phyloP scores from a whole-genome alignment of 495 filamentous ascomycete genomes.

The Usnea hakonensis region DNA sequence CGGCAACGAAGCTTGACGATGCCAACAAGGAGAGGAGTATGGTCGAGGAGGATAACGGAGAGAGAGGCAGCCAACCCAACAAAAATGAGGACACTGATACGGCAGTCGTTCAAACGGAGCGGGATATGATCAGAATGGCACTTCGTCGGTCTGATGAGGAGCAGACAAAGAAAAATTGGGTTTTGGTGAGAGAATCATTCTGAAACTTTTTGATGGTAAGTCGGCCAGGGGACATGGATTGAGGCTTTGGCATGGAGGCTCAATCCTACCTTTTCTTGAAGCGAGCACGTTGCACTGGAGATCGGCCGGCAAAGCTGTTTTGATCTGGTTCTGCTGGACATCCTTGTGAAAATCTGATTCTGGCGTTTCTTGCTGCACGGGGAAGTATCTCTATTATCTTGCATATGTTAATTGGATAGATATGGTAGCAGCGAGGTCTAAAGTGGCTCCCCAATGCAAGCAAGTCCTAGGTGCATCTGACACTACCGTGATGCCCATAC shows the following conservation, averaged over 20 bases:
- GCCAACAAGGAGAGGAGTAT: neutral
- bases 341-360: neutral
- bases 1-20: neutral
- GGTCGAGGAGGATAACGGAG: neutral
- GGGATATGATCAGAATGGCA: conserved; percentile 1
- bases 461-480: too few species aligned
- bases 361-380: neutral
- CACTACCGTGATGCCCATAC: too few species aligned
- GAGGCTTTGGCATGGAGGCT: neutral
- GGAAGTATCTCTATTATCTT: neutral
- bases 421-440: too few species aligned
- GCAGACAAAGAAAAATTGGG: neutral
- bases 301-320: neutral
- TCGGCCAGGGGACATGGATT: neutral
- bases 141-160: neutral
- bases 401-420: too few species aligned
- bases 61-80: too few species aligned
- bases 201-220: neutral
- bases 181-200: neutral
- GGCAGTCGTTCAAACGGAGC: neutral
- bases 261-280: neutral
- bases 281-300: neutral
- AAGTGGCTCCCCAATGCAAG: too few species aligned
- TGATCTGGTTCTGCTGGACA: neutral
- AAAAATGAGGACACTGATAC: neutral